Evolutionary conservation across 768 basidiomycete genomes (phyloP), one percentile per base, ranked within the genome.

Genomic region (Boletus reticulatus): DNA sequence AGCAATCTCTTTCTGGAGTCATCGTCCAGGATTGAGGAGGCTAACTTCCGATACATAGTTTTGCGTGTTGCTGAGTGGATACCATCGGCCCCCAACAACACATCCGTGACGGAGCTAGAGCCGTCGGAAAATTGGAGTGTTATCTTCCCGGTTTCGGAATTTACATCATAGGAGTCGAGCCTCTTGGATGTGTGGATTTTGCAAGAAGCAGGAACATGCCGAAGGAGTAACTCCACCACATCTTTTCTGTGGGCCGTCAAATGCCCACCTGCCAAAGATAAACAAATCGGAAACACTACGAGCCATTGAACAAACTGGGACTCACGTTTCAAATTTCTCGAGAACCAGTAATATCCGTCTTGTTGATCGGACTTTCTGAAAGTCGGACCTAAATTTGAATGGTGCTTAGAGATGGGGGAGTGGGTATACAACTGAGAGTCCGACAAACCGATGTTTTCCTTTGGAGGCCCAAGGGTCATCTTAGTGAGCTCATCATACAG

Each of bases 41-140:
- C 66, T 4, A 66, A 44, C 2, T 50, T 48, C 43, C 53, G 36
- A 29, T 69, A 66, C 61, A 76, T 66, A 14, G 57, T 58, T 29
- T 46, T 60, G 38, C 75, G 68, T 9, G 68, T 64, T 24, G 61
- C 65, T 1, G 78, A 80, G 20, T 65, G 73, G 52, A 80, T 66
- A 3, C 79, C 79, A 54, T 80, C 79, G 6, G 74, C 69, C 2
- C 75, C 78, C 9, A 80, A 58, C 34, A 81, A 64, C 10, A 80
- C 51, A 50, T 80, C 77, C 32, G 75, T 76, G 0, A 57, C 57
- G 4, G 68, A 67, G 2, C 57, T 64, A 16, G 68, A 66, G 6
- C 73, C 76, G n/a, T 80, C 73, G 0, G 65, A 52, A 50, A 80
- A 80, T 14, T 63, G 54, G 8, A 80, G 52, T 1, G 44, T 53